A percentile compares a stretch with the other conserved stretches of the same genome.
These are phyloP conservation scores for Teunomyces pallodes DNA, from an alignment of 805 yeast species.

Conservation along the genomic window DNA sequence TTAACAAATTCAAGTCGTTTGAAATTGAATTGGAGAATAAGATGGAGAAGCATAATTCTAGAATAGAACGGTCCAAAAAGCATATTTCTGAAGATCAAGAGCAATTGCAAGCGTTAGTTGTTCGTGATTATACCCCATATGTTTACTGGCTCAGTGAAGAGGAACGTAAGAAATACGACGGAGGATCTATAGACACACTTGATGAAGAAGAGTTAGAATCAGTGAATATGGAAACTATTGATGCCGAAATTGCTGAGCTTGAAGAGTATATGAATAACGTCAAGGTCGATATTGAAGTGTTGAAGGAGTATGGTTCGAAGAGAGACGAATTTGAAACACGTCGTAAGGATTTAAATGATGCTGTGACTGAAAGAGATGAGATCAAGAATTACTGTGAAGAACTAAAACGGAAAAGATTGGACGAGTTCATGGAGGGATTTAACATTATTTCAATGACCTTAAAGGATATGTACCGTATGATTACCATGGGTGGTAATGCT, in stretches of 20 bases:
- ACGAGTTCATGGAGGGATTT: slow-evolving; percentile 93
- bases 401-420: slow-evolving; percentile 68
- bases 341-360: slow-evolving; percentile 61
- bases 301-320: slow-evolving; percentile 73
- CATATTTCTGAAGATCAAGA: slow-evolving; percentile 37
- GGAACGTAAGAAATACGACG: slow-evolving; percentile 34
- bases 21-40: slow-evolving; percentile 68
- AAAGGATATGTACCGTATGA: slow-evolving; percentile 97
- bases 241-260: slow-evolving; percentile 50
- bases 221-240: slow-evolving; percentile 48
- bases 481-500: slow-evolving; percentile 99
- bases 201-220: slow-evolving; percentile 50
- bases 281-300: slow-evolving; percentile 67
- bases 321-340: slow-evolving; percentile 62
- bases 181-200: slow-evolving; percentile 40
- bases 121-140: slow-evolving; percentile 54
- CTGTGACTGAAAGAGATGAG: slow-evolving; percentile 65
- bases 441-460: slow-evolving; percentile 79
- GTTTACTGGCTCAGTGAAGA: slow-evolving; percentile 49
- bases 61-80: slow-evolving; percentile 36
- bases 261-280: slow-evolving; percentile 56
- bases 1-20: slow-evolving; percentile 57
- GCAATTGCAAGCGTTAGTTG: slow-evolving; percentile 42
- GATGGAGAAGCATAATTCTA: slow-evolving; percentile 52
- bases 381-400: slow-evolving; percentile 62